Evolutionary conservation across 2,329 filamentous ascomycete genomes (phyloP).

Genomic region (Colletotrichum sp.): DNA sequence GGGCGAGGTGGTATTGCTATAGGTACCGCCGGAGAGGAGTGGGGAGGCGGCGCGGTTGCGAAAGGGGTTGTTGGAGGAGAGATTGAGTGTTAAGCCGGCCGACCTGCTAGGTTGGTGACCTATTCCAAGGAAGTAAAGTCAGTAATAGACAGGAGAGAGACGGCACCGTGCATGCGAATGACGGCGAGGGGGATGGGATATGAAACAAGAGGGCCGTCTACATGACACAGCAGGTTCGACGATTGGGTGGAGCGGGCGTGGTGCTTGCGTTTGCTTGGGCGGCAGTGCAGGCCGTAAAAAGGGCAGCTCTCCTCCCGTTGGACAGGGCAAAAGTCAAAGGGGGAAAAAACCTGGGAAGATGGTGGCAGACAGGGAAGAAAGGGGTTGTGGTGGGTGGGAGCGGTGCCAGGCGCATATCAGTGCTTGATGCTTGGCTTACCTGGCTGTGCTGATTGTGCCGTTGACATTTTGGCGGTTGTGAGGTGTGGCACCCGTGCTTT

Average conservation of each 20-base stretch:
- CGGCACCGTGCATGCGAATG: constrained; percentile 45
- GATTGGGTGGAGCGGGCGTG: constrained; percentile 39
- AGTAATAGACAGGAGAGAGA: constrained; percentile 24
- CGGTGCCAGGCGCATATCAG: constrained; percentile 12
- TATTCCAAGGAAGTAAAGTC: constrained; percentile 31
- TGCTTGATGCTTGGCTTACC: constrained; percentile 23
- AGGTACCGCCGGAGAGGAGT: constrained; percentile 30
- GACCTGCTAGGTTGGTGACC: constrained; percentile 48
- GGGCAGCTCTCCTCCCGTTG: constrained; percentile 20
- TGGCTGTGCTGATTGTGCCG: constrained; percentile 24
- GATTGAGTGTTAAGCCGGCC: constrained; percentile 62
- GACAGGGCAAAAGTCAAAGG: constrained; percentile 20
- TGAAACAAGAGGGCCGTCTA: constrained; percentile 52
- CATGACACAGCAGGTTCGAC: constrained; percentile 48
- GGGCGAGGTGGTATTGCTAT: constrained; percentile 42
- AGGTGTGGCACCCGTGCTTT: constrained; percentile 6
- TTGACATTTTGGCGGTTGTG: constrained; percentile 22
- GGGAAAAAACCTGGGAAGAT: constrained; percentile 18
- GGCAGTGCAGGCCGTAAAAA: constrained; percentile 18
- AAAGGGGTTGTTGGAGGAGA: constrained; percentile 84
- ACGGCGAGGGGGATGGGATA: constrained; percentile 43
- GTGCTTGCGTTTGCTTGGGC: constrained; percentile 21
- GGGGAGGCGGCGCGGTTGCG: constrained; percentile 75
- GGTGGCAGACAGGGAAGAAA: constrained; percentile 20
- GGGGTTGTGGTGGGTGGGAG: constrained; percentile 13